Conservation (phyloP, 495 filamentous ascomycete genomes). For the Xylaria acuta region DNA sequence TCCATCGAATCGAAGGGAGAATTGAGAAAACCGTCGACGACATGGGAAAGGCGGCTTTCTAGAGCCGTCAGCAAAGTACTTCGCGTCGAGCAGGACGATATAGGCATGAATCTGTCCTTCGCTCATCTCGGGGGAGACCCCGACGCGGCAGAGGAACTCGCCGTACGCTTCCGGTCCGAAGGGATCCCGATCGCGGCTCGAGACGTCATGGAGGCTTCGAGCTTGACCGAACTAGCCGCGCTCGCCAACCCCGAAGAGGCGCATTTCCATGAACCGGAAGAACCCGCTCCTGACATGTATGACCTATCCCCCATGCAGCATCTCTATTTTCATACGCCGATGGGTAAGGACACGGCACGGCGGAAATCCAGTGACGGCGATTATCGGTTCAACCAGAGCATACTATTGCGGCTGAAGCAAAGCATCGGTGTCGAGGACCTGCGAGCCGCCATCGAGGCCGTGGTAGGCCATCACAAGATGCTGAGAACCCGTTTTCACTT, state of each 20-base stretch:
- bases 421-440: conserved; percentile 55
- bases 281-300: conserved; percentile 58
- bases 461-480: conserved; percentile 74
- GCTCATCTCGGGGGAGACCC: conserved; percentile 53
- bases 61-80: conserved; percentile 48
- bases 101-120: conserved; percentile 54
- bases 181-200: conserved; percentile 45
- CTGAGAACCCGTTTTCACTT: conserved; percentile 69
- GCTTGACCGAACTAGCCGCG: conserved; percentile 45
- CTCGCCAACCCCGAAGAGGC: conserved; percentile 27
- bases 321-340: conserved; percentile 66
- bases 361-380: conserved; percentile 56
- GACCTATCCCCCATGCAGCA: conserved; percentile 74
- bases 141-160: conserved; percentile 47
- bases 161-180: conserved; percentile 46
- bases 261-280: conserved; percentile 30
- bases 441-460: conserved; percentile 58
- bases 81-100: conserved; percentile 40
- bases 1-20: conserved; percentile 47
- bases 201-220: conserved; percentile 33
- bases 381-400: conserved; percentile 77
- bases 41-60: conserved; percentile 49
- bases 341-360: conserved; percentile 44
- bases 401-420: conserved; percentile 64
- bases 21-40: conserved; percentile 41